Conservation (phyloP, 768 basidiomycete genomes). For the Kwoniella dejecticola region DNA sequence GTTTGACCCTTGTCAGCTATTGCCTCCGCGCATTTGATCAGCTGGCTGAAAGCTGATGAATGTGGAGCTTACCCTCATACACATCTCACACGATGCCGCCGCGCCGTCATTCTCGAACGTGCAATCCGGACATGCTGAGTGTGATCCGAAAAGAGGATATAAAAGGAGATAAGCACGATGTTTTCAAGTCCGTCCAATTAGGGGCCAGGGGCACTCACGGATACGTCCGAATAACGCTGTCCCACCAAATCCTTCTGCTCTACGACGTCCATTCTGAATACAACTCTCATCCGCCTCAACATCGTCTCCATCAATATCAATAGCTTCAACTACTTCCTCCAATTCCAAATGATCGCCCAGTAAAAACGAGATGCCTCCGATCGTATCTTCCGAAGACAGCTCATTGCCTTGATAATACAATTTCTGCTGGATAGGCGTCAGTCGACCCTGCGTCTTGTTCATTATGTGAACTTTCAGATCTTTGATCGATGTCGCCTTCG, state of each 20-base stretch:
- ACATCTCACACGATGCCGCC: conserved; percentile 41
- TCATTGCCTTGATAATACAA: conserved; percentile 22
- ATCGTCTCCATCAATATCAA: conserved; percentile 25
- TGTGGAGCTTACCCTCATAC: conserved; percentile 15
- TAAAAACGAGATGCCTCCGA: conserved; percentile 28
- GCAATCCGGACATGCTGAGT: conserved; percentile 9
- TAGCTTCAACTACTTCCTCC: conserved; percentile 25
- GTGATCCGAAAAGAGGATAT: too few relatives aligned
- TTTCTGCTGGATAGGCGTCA: conserved; percentile 40
- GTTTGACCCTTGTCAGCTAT: too few relatives aligned
- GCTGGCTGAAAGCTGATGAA: background rate
- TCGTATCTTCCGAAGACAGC: conserved; percentile 28
- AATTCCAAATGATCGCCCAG: conserved; percentile 22
- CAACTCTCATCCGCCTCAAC: background rate
- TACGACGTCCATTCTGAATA: conserved; percentile 3
- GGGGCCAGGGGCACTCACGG: conserved; percentile 5
- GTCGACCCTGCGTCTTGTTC: conserved; percentile 1
- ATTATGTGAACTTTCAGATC: conserved; percentile 33
- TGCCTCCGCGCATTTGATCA: too few relatives aligned
- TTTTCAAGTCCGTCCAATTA: background rate
- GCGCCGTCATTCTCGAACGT: conserved; percentile 44
- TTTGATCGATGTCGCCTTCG: conserved; percentile 25
- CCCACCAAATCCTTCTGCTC: conserved; percentile 46
- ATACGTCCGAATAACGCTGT: conserved; percentile 19
- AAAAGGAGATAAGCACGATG: background rate